A percentile compares a stretch with the other conserved stretches of the same genome.
phyloP scores from a whole-genome alignment of 2,329 filamentous ascomycete genomes.

The Calonectria pteridis region DNA sequence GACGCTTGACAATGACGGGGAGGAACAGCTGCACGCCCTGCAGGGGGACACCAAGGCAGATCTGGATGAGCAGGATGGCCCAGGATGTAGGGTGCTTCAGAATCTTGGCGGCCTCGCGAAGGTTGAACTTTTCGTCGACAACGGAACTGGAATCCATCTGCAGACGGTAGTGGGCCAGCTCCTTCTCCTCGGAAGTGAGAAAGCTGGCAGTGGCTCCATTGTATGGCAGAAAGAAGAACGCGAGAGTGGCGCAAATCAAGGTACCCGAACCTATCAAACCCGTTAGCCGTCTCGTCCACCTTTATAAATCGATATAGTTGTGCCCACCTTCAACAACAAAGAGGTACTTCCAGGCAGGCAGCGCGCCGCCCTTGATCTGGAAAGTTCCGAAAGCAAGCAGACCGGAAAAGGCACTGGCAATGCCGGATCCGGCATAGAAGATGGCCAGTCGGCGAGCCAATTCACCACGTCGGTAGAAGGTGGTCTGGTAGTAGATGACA shows the following conservation, averaged over 20 bases:
- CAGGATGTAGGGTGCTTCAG: slow-evolving; percentile 64
- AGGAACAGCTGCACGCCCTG: slow-evolving; percentile 68
- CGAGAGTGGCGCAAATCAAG: slow-evolving; percentile 72
- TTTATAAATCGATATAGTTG: neutral
- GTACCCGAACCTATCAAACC: slow-evolving; percentile 57
- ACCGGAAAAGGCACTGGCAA: slow-evolving; percentile 71
- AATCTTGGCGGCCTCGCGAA: slow-evolving; percentile 64
- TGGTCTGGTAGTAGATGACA: slow-evolving; percentile 63
- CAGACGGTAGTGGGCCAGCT: slow-evolving; percentile 79
- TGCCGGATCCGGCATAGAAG: slow-evolving; percentile 82
- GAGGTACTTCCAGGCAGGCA: slow-evolving; percentile 60
- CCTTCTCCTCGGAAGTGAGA: slow-evolving; percentile 73
- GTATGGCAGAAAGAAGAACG: slow-evolving; percentile 76
- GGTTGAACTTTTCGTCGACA: slow-evolving; percentile 65
- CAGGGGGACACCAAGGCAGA: slow-evolving; percentile 71
- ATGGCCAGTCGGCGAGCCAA: slow-evolving; percentile 65
- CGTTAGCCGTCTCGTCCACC: neutral
- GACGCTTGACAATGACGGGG: slow-evolving; percentile 65
- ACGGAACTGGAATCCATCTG: slow-evolving; percentile 79
- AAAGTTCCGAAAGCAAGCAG: slow-evolving; percentile 63
- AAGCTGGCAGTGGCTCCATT: slow-evolving; percentile 75
- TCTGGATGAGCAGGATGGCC: slow-evolving; percentile 65
- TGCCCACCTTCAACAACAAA: slow-evolving; percentile 65
- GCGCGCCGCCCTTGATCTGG: slow-evolving; percentile 56
- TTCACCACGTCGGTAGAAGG: slow-evolving; percentile 64